phyloP scores from a whole-genome alignment of 805 yeast species.

The Lachancea thermotolerans region DNA sequence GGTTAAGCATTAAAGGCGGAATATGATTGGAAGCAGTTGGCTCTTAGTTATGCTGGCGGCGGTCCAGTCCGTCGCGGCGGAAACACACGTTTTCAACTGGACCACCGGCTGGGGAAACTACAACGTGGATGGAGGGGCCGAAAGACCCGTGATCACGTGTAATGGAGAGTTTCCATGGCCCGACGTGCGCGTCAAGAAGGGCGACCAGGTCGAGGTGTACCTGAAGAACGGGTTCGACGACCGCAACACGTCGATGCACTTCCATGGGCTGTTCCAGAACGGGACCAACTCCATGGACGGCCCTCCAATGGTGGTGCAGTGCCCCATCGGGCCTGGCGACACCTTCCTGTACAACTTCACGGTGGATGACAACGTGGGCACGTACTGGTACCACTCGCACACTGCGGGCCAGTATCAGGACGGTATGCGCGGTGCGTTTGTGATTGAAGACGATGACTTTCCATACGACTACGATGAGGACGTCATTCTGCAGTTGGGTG shows the following conservation, averaged over 20 bases:
- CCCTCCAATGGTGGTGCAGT: constrained; percentile 79
- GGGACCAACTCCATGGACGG: constrained; percentile 83
- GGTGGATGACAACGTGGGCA: constrained; percentile 72
- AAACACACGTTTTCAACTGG: constrained; percentile 58
- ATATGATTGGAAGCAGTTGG: neutral
- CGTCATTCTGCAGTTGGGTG: constrained; percentile 57
- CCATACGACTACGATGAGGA: constrained; percentile 82
- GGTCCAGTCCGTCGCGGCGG: constrained; percentile 11
- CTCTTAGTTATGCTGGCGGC: constrained; percentile 2
- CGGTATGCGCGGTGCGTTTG: constrained; percentile 76
- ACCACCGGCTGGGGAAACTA: constrained; percentile 52
- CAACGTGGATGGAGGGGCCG: constrained; percentile 36
- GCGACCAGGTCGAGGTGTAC: constrained; percentile 69
- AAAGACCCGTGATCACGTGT: constrained; percentile 39
- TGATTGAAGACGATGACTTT: constrained; percentile 64
- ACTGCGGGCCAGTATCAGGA: constrained; percentile 86
- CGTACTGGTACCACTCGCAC: constrained; percentile 98
- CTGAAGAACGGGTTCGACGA: constrained; percentile 67
- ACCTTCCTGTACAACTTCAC: constrained; percentile 81
- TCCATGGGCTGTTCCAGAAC: constrained; percentile 83
- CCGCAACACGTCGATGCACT: constrained; percentile 64
- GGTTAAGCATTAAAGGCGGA: neutral
- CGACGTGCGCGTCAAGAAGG: constrained; percentile 62
- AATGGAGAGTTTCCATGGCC: constrained; percentile 77
- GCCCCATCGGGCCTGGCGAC: constrained; percentile 81